Base-by-base conservation (phyloP, 345 rosid species). In the Trapa bicornis region DNA sequence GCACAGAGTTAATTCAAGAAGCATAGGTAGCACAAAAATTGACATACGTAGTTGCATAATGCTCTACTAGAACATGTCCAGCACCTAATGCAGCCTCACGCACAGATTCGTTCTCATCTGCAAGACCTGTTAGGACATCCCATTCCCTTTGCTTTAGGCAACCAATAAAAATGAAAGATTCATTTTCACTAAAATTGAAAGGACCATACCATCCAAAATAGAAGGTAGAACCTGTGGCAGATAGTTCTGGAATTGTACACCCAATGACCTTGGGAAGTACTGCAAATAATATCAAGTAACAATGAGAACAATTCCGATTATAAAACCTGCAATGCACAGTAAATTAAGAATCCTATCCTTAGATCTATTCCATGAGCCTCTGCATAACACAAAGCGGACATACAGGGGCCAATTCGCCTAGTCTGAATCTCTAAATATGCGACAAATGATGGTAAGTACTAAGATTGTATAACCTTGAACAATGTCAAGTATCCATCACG, bases 21-120 rank as follows among this genome's bases (percentile, higher is more conserved):
- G 60, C 61, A 61, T 57, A 61, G 48, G 62, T 52, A 54, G 67
- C 63, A 37, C 45, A 42, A 67, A 64, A 65, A 4, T 33, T 41
- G 29, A 10, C 75, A 14, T 76, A 94, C 99, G 99, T 89, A 79
- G 89, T 85, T 65, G 99, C 99, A 75, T 94, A 89, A 74, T 94
- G 99, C 84, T 94, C 97, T 47, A 94, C 99, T 75, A 94, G 78
- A 63, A 94, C 86, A 87, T 91, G 99, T 43, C 99, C 99, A 77
- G 99, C 96, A 68, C 96, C 97, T 56, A 94, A 79, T 75, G 99
- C 99, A 45, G 97, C 99, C 63, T 94, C 99, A 66, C 99, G 96
- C 47, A 94, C 99, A 72, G 99, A 91, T 79, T 94, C 99, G 76
- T 91, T 94, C 85, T 94, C 99, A 84, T 94, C 97, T 22, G 97